A percentile compares a stretch with the other conserved stretches of the same genome.
Conservation (phyloP, 2,329 filamentous ascomycete genomes). For the Microsporum canis region DNA sequence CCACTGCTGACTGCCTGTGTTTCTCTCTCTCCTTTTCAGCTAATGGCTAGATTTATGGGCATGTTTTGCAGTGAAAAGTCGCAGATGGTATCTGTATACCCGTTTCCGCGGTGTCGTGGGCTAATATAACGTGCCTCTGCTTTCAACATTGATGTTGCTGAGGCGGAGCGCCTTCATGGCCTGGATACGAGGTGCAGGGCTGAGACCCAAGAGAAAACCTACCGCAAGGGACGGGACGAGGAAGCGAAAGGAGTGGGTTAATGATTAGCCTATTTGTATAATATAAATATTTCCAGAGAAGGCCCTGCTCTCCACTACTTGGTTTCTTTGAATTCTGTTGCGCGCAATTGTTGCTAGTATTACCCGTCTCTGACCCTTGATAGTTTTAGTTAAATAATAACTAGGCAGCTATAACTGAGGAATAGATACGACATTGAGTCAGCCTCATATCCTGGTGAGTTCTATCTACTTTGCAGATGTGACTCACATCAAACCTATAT, state of each 20-base stretch:
- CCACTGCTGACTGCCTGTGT: not conserved
- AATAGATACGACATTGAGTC: too few species aligned
- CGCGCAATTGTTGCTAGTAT: not conserved
- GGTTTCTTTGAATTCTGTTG: not conserved
- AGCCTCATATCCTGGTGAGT: not conserved
- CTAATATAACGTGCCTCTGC: too few species aligned
- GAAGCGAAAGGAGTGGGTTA: not conserved
- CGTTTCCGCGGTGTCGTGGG: not conserved
- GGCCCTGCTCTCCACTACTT: not conserved
- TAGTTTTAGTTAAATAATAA: too few species aligned
- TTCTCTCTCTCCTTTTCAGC: not conserved
- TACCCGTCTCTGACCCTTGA: not conserved
- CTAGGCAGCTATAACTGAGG: too few species aligned
- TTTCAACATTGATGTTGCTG: not conserved
- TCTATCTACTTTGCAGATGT: not conserved
- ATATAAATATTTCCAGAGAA: not conserved
- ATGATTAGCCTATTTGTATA: not conserved
- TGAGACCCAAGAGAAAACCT: not conserved
- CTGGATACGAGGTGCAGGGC: not conserved
- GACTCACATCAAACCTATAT: not conserved
- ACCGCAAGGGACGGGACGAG: not conserved
- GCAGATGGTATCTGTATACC: not conserved
- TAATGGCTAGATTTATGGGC: not conserved
- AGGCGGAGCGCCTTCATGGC: not conserved
- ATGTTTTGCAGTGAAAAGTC: too few species aligned